Evolutionary conservation across 2,329 filamentous ascomycete species (phyloP), one percentile per base, ranked within the genome.

Genomic region (Colletotrichum spinosum): DNA sequence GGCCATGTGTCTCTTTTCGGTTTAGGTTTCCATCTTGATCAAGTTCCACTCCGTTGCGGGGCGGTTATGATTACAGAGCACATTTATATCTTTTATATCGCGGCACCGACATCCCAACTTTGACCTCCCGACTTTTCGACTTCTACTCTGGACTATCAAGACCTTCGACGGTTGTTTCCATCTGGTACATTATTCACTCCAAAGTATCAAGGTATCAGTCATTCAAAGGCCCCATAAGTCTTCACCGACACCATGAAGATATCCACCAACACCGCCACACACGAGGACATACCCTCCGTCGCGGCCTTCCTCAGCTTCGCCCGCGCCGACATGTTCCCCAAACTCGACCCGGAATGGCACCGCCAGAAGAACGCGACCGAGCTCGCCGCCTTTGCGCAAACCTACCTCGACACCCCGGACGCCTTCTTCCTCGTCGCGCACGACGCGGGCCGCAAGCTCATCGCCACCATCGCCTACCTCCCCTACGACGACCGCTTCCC

Each of bases 321-420:
- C 25, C 74, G 74, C 15, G 64, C 62, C 12, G 65, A 66, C 39
- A 75, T 75, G 70, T 75, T 74, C 41, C 72, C 73, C 6, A 72
- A 72, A 41, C 52, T 74, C 0, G 68, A 71, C 33, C 35, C 65
- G 6, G 25, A 59, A 34, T 72, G 68, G 1, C 70, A 70, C 44
- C 13, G 44, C 1, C n/a, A 65, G 6, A 56, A 68, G 34, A 69
- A 69, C 1, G 37, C 68, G 1, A 54, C 42, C 0, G 72, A 75
- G 37, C 67, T 70, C 2, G 56, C 17, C 3, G 68, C 10, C 5
- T 75, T 75, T 41, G 55, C 67, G 13, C 8, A 25, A n/a, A 69
- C 55, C 0, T 73, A 74, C 13, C n/a, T 75, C 4, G 58, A 75
- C 1, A 41, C 69, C 34, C 58, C 66, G 0, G 64, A 70, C 0